A percentile compares a stretch with the other conserved stretches of the same genome.
Evolutionary conservation across 148 eudicot genomes (phyloP).

Genomic region (Silene conica): DNA sequence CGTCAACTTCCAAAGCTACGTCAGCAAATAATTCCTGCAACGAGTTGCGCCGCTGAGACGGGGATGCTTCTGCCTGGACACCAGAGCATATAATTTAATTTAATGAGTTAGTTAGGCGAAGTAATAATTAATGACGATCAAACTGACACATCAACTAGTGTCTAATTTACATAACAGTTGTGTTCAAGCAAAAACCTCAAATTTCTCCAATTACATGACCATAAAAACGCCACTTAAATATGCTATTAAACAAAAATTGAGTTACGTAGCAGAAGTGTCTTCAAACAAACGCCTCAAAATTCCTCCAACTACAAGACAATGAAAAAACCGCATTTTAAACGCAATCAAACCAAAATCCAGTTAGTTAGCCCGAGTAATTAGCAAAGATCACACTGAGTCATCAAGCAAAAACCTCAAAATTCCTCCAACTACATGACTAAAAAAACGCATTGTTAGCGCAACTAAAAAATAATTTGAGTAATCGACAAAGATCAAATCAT

Average conservation of each 20-base stretch:
- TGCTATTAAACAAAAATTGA: too few species aligned
- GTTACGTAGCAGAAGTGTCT: too few species aligned
- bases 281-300: too few species aligned
- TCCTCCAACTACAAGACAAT: too few species aligned
- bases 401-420: too few species aligned
- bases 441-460: too few species aligned
- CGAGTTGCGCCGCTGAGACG: slow-evolving; percentile 61
- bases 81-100: not conserved
- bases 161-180: not conserved
- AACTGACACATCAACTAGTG: not conserved
- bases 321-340: not conserved
- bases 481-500: too few species aligned
- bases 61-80: slow-evolving; percentile 65
- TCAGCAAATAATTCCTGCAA: slow-evolving; percentile 86
- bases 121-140: not conserved
- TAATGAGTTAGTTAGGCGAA: not conserved
- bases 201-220: too few species aligned
- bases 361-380: not conserved
- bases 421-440: not conserved
- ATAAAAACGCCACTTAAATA: too few species aligned
- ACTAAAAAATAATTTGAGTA: too few species aligned
- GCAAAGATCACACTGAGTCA: too few species aligned
- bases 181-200: too few species aligned
- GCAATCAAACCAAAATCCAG: not conserved
- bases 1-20: slow-evolving; percentile 82